A percentile compares a stretch with the other conserved stretches of the same genome.
phyloP scores from a whole-genome alignment of 140 eudicot genomes.

The Erigeron philadelphicus region DNA sequence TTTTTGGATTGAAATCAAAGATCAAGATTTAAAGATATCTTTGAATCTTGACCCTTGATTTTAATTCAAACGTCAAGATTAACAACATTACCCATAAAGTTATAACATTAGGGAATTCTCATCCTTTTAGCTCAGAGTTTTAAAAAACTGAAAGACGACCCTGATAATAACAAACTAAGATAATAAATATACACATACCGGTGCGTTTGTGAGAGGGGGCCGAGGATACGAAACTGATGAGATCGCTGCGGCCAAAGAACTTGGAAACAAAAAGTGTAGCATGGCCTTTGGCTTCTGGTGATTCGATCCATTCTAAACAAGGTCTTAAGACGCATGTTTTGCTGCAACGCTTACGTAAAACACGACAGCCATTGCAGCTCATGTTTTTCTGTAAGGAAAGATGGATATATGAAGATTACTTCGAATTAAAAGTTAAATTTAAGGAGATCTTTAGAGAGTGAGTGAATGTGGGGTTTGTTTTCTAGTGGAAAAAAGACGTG shows the following conservation, averaged over 20 bases:
- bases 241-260: conserved; percentile 84
- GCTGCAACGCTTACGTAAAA: conserved; percentile 60
- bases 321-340: conserved; percentile 59
- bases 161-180: background rate
- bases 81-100: too few relatives aligned
- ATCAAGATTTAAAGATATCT: too few relatives aligned
- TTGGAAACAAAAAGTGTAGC: conserved; percentile 85
- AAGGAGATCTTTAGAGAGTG: conserved; percentile 16
- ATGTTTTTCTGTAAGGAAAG: conserved; percentile 14
- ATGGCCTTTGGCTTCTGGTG: conserved; percentile 55
- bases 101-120: too few relatives aligned
- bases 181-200: conserved; percentile 24
- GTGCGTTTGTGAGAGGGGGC: conserved; percentile 51
- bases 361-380: conserved; percentile 93
- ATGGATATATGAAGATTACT: conserved; percentile 15
- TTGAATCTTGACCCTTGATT: too few relatives aligned
- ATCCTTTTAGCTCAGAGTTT: too few relatives aligned
- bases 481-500: conserved; percentile 36
- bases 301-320: conserved; percentile 54
- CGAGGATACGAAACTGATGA: conserved; percentile 61
- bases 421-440: conserved; percentile 25
- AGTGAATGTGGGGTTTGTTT: conserved; percentile 24
- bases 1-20: too few relatives aligned
- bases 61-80: too few relatives aligned
- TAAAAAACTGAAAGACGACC: background rate